A percentile compares a stretch with the other conserved stretches of the same genome.
Evolutionary conservation across 208 protist genomes (phyloP).

Genomic region (Leishmania major): DNA sequence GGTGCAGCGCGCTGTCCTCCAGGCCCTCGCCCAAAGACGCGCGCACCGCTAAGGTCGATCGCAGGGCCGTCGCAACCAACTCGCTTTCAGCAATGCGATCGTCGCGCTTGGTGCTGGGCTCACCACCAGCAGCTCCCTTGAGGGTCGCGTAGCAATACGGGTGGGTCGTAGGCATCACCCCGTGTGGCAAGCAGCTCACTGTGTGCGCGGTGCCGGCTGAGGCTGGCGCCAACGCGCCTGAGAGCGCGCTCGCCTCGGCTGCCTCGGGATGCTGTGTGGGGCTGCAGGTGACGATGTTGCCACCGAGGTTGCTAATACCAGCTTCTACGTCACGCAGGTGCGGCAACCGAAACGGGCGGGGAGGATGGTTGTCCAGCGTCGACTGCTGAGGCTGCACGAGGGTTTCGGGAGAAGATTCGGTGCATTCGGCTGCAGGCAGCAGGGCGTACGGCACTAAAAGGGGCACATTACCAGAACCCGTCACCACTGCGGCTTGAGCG

Average conservation of each 20-base stretch:
- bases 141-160: conserved; percentile 24
- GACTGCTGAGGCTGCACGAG: too few relatives aligned
- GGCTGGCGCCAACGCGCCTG: background rate
- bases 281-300: background rate
- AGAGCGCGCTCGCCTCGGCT: background rate
- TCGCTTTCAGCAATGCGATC: background rate
- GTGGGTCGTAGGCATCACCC: conserved; percentile 22
- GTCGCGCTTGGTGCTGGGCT: background rate
- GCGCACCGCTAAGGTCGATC: background rate
- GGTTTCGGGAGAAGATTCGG: background rate
- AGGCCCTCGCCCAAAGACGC: background rate
- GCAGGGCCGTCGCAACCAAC: background rate
- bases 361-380: too few relatives aligned
- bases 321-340: background rate
- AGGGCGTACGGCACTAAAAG: background rate
- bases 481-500: background rate
- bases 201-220: background rate
- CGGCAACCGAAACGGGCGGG: background rate
- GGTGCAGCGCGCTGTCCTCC: background rate
- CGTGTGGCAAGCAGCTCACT: background rate
- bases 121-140: background rate
- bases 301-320: background rate
- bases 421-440: background rate
- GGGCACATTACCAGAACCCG: background rate
- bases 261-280: background rate